Conservation (phyloP, 106 monocot genomes). For the Platanthera guangdongensis region DNA sequence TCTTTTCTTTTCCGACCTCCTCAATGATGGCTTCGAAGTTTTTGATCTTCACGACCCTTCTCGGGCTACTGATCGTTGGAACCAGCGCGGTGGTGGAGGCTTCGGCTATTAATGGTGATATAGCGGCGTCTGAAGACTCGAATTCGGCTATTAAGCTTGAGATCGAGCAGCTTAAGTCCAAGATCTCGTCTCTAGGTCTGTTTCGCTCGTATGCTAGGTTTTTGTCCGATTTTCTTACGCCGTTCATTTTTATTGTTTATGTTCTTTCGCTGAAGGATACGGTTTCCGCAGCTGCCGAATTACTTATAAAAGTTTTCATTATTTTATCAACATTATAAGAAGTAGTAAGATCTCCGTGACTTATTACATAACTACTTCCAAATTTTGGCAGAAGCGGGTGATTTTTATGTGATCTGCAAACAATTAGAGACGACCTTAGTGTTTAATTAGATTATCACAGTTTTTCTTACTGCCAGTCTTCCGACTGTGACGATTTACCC, state of each 20-base stretch:
- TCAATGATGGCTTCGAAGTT: slow-evolving; percentile 27
- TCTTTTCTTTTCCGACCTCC: not conserved
- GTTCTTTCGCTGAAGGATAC: not conserved
- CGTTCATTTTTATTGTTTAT: not conserved
- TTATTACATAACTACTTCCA: too few relatives aligned
- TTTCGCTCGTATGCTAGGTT: not conserved
- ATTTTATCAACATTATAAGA: too few relatives aligned
- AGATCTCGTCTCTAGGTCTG: slow-evolving; percentile 26
- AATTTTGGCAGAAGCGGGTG: not conserved
- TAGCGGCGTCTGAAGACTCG: not conserved
- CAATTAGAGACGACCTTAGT: not conserved
- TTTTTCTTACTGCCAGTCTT: not conserved
- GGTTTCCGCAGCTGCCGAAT: too few relatives aligned
- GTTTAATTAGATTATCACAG: not conserved
- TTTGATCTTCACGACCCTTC: slow-evolving; percentile 12
- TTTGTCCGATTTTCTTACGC: not conserved
- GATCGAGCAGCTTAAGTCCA: slow-evolving; percentile 30
- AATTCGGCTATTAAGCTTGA: slow-evolving; percentile 26
- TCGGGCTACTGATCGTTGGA: slow-evolving; percentile 13
- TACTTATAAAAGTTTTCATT: too few relatives aligned
- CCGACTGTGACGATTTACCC: not conserved
- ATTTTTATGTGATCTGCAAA: not conserved
- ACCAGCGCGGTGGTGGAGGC: slow-evolving; percentile 21
- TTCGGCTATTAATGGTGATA: slow-evolving; percentile 6
- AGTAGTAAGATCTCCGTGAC: too few relatives aligned